Conservation (phyloP, 257 asterid species). For the Pogostemon cablin region DNA sequence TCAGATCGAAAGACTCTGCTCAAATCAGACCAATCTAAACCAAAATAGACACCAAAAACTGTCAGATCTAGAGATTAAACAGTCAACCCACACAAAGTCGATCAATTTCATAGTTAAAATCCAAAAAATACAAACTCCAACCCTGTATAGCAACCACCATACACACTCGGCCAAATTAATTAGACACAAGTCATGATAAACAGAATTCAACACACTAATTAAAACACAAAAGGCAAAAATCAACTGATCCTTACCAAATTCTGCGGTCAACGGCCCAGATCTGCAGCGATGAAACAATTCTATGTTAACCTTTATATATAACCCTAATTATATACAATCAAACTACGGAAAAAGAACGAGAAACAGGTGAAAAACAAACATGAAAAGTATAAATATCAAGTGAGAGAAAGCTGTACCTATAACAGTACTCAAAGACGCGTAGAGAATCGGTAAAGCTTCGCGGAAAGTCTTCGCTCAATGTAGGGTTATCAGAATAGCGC, state of each 20-base stretch:
- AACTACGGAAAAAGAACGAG: not conserved
- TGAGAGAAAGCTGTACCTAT: constrained; percentile 35
- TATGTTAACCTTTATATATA: not conserved
- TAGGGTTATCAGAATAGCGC: constrained; percentile 28
- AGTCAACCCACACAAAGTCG: constrained; percentile 31
- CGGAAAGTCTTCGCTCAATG: constrained; percentile 38
- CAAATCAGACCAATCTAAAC: constrained; percentile 16
- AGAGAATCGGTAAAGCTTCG: constrained; percentile 41
- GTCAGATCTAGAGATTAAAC: constrained; percentile 33
- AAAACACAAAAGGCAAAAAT: not conserved
- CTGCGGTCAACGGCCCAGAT: constrained; percentile 41
- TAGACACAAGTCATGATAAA: not conserved
- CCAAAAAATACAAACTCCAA: constrained; percentile 5
- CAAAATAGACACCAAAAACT: not conserved
- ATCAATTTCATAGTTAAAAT: constrained; percentile 21
- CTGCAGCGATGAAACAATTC: constrained; percentile 20
- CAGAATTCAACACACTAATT: not conserved
- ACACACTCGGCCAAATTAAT: constrained; percentile 12
- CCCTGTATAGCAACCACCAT: not conserved
- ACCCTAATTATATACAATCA: constrained; percentile 8
- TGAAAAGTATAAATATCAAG: not conserved
- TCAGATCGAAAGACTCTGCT: not conserved
- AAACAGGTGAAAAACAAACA: constrained; percentile 21
- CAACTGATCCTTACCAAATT: constrained; percentile 32
- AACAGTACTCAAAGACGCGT: constrained; percentile 41